These are phyloP conservation scores for Helianthus annuus DNA, from an alignment of 129 eudicot genomes.

Conservation along the genomic window HanXRQr2.0-SUNRISE NC_035441.2:124645795-124646294, in stretches of 20 bases:
- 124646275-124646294: conserved; percentile 25
- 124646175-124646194: conserved; percentile 33
- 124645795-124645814: too few species aligned
- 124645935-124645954: conserved; percentile 20
- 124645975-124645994: background rate
- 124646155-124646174: conserved; percentile 53
- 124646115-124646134: conserved; percentile 23
- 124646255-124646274: conserved; percentile 39
- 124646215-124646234: conserved; percentile 20
- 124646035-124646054: conserved; percentile 44
- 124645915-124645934: conserved; percentile 28
- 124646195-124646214: conserved; percentile 9
- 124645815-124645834: background rate
- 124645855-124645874: background rate
- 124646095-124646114: conserved; percentile 32
- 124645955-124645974: background rate
- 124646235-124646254: conserved; percentile 27
- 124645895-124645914: background rate
- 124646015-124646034: conserved; percentile 51
- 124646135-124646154: conserved; percentile 40
- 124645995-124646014: conserved; percentile 55
- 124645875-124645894: background rate
- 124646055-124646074: conserved; percentile 50
- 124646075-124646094: conserved; percentile 42
- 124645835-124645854: conserved; percentile 8